Evolutionary conservation across 306 rosid species (phyloP).

Genomic region (Ceratonia siliqua): DNA sequence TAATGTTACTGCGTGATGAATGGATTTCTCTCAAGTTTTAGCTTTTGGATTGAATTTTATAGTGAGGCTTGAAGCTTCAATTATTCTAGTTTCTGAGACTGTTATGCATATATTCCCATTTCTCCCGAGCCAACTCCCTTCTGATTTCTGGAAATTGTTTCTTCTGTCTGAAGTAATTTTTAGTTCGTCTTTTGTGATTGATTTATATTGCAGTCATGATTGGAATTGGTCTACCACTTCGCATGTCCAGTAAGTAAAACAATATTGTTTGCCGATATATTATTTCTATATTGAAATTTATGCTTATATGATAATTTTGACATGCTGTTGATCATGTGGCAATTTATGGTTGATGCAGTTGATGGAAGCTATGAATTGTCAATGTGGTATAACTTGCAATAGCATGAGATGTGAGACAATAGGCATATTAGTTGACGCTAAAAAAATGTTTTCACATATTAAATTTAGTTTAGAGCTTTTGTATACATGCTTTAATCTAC

Average conservation of each 20-base stretch:
- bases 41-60: not conserved
- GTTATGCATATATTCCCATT: not conserved
- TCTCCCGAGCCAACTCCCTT: not conserved
- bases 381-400: not conserved
- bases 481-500: not conserved
- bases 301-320: slow-evolving; percentile 8
- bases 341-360: slow-evolving; percentile 6
- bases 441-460: not conserved
- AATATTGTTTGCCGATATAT: not conserved
- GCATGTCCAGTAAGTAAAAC: not conserved
- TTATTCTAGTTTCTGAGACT: slow-evolving; percentile 3
- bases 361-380: slow-evolving; percentile 16
- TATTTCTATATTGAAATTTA: not conserved
- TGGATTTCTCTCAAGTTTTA: not conserved
- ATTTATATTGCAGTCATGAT: not conserved
- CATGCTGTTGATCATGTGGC: not conserved
- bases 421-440: not conserved
- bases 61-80: not conserved
- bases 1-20: not conserved
- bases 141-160: not conserved
- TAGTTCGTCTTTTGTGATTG: not conserved
- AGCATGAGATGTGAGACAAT: not conserved
- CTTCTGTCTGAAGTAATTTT: no score
- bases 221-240: not conserved
- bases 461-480: not conserved